phyloP scores from a whole-genome alignment of 768 basidiomycete species.

The Pisolithus sp. region DNA sequence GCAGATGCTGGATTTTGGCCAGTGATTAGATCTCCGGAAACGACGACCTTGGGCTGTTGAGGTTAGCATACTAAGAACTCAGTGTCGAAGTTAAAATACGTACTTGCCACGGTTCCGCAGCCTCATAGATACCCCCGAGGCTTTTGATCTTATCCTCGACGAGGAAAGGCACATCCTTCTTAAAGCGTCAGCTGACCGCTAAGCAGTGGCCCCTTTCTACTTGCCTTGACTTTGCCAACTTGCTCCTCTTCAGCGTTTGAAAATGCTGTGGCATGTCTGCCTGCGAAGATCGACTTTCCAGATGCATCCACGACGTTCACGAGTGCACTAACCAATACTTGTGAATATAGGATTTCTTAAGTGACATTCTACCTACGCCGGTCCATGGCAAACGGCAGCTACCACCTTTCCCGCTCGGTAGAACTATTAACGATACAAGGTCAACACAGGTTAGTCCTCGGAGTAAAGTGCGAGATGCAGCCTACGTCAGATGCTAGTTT shows the following conservation, averaged over 20 bases:
- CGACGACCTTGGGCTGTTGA: constrained; percentile 39
- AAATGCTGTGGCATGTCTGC: constrained; percentile 57
- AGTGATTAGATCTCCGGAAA: constrained; percentile 55
- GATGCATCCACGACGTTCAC: constrained; percentile 46
- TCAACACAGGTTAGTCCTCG: not conserved
- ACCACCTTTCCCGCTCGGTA: constrained; percentile 61
- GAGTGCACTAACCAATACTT: constrained; percentile 40
- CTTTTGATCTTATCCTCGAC: constrained; percentile 58
- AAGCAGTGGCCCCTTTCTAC: constrained; percentile 2
- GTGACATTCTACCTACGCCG: constrained; percentile 37
- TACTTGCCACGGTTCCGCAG: constrained; percentile 49
- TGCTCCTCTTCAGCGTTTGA: constrained; percentile 63
- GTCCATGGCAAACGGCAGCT: constrained; percentile 75
- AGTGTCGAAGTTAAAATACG: constrained; percentile 21
- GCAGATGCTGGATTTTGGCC: constrained; percentile 76
- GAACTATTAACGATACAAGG: constrained; percentile 37
- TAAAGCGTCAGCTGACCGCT: not conserved
- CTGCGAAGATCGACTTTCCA: constrained; percentile 61
- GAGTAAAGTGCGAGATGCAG: not conserved
- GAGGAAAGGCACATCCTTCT: constrained; percentile 59
- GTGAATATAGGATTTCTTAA: not conserved
- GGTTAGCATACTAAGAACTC: not conserved
- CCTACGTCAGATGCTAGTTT: constrained; percentile 51
- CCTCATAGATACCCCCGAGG: constrained; percentile 62
- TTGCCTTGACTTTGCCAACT: constrained; percentile 38